A percentile compares a stretch with the other conserved stretches of the same genome.
Conservation (phyloP, 2,329 filamentous ascomycete species). For the Verticillium albo-atrum region DNA sequence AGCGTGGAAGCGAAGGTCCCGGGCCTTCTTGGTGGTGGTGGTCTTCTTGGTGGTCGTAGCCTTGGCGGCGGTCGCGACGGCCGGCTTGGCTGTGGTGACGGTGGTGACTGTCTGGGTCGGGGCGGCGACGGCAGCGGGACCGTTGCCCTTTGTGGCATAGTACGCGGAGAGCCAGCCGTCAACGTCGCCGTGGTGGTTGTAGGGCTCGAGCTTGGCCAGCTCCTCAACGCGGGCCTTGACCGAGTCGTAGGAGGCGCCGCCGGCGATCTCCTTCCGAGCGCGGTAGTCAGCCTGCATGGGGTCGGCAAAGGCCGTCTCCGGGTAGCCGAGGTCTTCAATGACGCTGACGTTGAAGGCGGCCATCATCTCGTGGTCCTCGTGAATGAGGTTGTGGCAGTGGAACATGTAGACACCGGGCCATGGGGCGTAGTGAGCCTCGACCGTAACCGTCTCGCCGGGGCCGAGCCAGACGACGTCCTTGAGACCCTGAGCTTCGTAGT, state of each 20-base stretch:
- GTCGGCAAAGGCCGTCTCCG: constrained; percentile 29
- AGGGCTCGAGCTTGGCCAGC: constrained; percentile 26
- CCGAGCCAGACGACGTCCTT: constrained; percentile 51
- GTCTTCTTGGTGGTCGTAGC: not conserved
- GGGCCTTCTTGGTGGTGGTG: not conserved
- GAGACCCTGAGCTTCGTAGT: constrained; percentile 44
- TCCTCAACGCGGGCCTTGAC: constrained; percentile 23
- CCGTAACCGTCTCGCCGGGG: constrained; percentile 38
- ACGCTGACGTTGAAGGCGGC: constrained; percentile 36
- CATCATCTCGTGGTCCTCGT: constrained; percentile 40
- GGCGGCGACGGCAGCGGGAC: not conserved
- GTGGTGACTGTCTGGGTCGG: constrained; percentile 1
- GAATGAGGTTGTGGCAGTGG: constrained; percentile 38
- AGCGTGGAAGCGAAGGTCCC: constrained; percentile 3
- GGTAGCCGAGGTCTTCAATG: constrained; percentile 30
- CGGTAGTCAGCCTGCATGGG: constrained; percentile 31
- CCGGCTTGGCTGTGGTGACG: not conserved
- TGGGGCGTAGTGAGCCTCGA: constrained; percentile 45
- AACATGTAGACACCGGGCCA: constrained; percentile 46
- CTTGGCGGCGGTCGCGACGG: not conserved
- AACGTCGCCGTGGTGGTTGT: constrained; percentile 25
- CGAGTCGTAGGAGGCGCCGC: constrained; percentile 19
- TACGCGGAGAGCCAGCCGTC: constrained; percentile 23
- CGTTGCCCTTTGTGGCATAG: constrained; percentile 16
- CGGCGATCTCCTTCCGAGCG: constrained; percentile 20